Conservation (phyloP, 768 basidiomycete genomes). For the Psilocybe cyanescens region DNA sequence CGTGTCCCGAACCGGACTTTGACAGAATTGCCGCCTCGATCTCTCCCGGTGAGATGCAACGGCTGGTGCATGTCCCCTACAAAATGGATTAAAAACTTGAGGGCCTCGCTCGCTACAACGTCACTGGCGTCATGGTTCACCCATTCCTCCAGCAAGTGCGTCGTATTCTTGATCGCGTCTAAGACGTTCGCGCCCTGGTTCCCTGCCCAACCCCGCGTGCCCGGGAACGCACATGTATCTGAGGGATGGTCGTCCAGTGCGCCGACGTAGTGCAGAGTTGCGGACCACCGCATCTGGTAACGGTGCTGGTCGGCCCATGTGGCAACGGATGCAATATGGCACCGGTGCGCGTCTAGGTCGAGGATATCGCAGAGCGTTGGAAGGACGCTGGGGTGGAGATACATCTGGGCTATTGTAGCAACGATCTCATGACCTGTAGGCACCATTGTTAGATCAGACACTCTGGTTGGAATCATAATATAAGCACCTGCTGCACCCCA, state of each 20-base stretch:
- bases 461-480: neutral
- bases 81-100: constrained; percentile 94
- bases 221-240: constrained; percentile 77
- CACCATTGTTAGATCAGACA: too few species aligned
- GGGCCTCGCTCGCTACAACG: constrained; percentile 68
- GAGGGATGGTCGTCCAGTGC: constrained; percentile 79
- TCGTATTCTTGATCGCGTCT: constrained; percentile 78
- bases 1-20: constrained; percentile 77
- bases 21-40: constrained; percentile 85
- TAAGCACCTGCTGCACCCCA: constrained; percentile 46
- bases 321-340: constrained; percentile 84
- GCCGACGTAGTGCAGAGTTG: constrained; percentile 75
- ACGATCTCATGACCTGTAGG: constrained; percentile 86
- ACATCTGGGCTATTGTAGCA: constrained; percentile 93
- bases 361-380: constrained; percentile 75
- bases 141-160: constrained; percentile 59
- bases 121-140: constrained; percentile 33
- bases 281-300: constrained; percentile 70
- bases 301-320: constrained; percentile 86
- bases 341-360: constrained; percentile 42
- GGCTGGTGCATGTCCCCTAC: constrained; percentile 95
- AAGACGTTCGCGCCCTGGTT: constrained; percentile 64
- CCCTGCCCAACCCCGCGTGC: constrained; percentile 74
- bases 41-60: constrained; percentile 85
- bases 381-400: constrained; percentile 76